Evolutionary conservation across 2,329 filamentous ascomycete genomes (phyloP).

Genomic region (Biscogniauxia mediterranea): DNA sequence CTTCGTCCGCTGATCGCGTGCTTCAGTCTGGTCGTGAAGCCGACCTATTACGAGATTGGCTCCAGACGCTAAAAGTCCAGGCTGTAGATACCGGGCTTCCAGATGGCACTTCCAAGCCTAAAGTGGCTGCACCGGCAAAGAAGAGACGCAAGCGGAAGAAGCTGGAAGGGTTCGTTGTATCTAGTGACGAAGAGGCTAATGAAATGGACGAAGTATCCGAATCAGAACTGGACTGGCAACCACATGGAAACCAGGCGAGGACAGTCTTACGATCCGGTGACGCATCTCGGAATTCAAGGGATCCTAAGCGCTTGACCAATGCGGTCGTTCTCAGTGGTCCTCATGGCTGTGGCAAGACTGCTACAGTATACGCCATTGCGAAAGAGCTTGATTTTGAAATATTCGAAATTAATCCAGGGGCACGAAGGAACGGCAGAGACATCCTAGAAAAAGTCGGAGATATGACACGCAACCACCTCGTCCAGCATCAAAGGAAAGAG

Average conservation of each 20-base stretch:
- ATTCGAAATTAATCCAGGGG: conserved; percentile 89
- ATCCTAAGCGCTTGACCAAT: conserved; percentile 59
- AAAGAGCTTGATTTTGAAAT: conserved; percentile 90
- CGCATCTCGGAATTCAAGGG: conserved; percentile 34
- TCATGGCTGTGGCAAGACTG: conserved; percentile 88
- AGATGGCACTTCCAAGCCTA: conserved; percentile 34
- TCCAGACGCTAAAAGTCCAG: conserved; percentile 71
- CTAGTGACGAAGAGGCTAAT: conserved; percentile 71
- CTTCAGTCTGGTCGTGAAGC: conserved; percentile 73
- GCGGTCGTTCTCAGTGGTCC: conserved; percentile 87
- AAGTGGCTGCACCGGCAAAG: conserved; percentile 35
- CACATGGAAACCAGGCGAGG: conserved; percentile 41
- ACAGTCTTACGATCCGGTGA: conserved; percentile 50
- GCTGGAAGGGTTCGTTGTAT: conserved; percentile 76
- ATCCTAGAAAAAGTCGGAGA: conserved; percentile 90
- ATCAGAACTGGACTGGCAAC: conserved; percentile 49
- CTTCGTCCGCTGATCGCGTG: conserved; percentile 65
- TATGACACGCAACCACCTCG: conserved; percentile 94
- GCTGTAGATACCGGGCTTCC: conserved; percentile 64
- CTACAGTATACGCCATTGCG: conserved; percentile 85
- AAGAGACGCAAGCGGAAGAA: conserved; percentile 73
- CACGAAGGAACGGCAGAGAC: conserved; percentile 82
- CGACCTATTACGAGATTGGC: conserved; percentile 73
- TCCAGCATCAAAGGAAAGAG: conserved; percentile 51
- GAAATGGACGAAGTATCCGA: conserved; percentile 69